Conservation (phyloP, 75 land plant genomes). For the Sequoia sempervirens region DNA sequence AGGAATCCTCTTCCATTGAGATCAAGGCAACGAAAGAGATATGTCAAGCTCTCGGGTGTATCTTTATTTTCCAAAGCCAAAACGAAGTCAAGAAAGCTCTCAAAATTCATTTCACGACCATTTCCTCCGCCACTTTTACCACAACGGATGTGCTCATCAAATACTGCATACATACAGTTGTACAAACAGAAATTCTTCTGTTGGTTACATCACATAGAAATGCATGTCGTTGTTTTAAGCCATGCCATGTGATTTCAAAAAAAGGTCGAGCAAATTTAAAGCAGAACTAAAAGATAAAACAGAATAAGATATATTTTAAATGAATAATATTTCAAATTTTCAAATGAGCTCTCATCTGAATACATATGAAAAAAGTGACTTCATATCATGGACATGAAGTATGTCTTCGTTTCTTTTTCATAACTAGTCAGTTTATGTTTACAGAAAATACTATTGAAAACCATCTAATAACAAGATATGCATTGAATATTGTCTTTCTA, state of each 20-base stretch:
- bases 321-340: neutral
- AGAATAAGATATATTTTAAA: neutral
- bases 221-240: neutral
- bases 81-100: conserved; percentile 96
- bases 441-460: neutral
- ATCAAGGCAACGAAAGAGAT: conserved; percentile 90
- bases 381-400: neutral
- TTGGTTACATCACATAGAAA: neutral
- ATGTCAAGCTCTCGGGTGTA: conserved; percentile 95
- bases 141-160: conserved; percentile 95
- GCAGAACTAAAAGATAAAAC: neutral
- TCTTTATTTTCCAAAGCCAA: conserved; percentile 96
- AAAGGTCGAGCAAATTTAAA: neutral
- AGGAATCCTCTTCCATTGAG: conserved; percentile 86
- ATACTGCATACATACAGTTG: conserved; percentile 42
- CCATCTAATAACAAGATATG: neutral
- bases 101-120: conserved; percentile 97
- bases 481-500: neutral
- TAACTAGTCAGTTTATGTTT: neutral
- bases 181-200: neutral
- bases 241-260: neutral
- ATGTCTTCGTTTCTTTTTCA: neutral
- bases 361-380: neutral
- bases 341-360: neutral
- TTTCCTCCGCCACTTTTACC: conserved; percentile 80